These are phyloP conservation scores for Cryptosporidium parvum DNA, from an alignment of 169 alveolate species.

Conservation along the genomic window DNA sequence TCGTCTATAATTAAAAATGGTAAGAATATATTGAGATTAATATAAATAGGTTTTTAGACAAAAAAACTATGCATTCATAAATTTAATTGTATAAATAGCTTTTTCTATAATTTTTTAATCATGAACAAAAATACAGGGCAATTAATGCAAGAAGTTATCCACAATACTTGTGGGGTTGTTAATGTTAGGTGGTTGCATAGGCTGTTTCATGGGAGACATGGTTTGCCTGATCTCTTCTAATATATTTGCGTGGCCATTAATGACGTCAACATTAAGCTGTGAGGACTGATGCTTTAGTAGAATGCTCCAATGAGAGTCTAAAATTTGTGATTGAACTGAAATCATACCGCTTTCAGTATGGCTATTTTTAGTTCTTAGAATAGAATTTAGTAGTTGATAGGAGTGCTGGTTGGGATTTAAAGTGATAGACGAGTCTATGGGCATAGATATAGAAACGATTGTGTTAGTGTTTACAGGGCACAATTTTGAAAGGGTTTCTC, in stretches of 20 bases:
- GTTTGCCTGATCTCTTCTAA: conserved; percentile 44
- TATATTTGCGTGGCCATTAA: conserved; percentile 58
- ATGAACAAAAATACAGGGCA: neutral
- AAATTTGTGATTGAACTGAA: conserved; percentile 47
- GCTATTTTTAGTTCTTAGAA: conserved; percentile 40
- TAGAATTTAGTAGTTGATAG: conserved; percentile 59
- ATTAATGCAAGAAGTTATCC: neutral
- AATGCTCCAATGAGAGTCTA: conserved; percentile 71
- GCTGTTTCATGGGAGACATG: neutral
- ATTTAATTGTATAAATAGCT: neutral
- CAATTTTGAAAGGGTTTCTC: conserved; percentile 40
- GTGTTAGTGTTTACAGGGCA: conserved; percentile 55
- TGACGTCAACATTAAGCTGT: conserved; percentile 33
- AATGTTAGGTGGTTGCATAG: neutral
- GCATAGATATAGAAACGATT: conserved; percentile 49
- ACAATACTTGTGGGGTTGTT: neutral
- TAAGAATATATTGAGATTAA: neutral
- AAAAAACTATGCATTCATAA: neutral
- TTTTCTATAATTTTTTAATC: too few relatives aligned
- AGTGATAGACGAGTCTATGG: conserved; percentile 46
- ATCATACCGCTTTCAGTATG: conserved; percentile 29
- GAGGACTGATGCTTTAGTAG: conserved; percentile 22
- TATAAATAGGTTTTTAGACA: neutral
- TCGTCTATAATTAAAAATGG: neutral
- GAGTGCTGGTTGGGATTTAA: conserved; percentile 70